These are phyloP conservation scores for Candida xiaguanensis DNA, from an alignment of 805 yeast genomes.

Conservation along the genomic window DNA sequence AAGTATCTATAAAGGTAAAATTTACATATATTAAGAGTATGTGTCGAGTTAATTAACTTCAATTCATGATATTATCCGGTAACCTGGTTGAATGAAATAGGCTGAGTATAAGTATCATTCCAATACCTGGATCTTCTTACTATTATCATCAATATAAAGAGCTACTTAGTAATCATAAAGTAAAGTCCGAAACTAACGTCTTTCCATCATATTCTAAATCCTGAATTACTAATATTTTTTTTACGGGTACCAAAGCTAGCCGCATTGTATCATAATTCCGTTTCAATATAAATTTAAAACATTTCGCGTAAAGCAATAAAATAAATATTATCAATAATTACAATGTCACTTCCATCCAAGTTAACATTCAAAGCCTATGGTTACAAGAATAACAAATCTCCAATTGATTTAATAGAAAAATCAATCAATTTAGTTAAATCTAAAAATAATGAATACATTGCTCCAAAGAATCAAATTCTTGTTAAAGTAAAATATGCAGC, in stretches of 20 bases:
- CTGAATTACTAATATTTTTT: not conserved
- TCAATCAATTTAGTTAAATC: not conserved
- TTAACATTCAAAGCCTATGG: conserved; percentile 14
- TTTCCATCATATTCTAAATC: not conserved
- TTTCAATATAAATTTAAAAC: too few relatives aligned
- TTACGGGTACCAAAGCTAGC: not conserved
- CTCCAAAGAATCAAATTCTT: conserved; percentile 17
- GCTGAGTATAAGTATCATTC: too few relatives aligned
- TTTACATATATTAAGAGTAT: too few relatives aligned
- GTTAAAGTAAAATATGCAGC: conserved; percentile 30
- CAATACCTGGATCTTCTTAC: too few relatives aligned
- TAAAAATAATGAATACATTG: conserved; percentile 10
- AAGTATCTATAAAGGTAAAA: too few relatives aligned
- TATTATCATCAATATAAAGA: too few relatives aligned
- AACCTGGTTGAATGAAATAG: too few relatives aligned
- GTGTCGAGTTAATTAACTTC: too few relatives aligned
- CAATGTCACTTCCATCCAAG: conserved; percentile 1
- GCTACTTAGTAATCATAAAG: not conserved
- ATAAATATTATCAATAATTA: too few relatives aligned
- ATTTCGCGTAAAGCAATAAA: too few relatives aligned
- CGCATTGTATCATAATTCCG: not conserved
- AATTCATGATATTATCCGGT: too few relatives aligned
- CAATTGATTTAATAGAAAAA: conserved; percentile 12
- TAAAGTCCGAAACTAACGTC: not conserved
- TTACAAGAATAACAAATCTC: conserved; percentile 13